phyloP scores from a whole-genome alignment of 2,329 filamentous ascomycete genomes.

The Eutypa lata region DNA sequence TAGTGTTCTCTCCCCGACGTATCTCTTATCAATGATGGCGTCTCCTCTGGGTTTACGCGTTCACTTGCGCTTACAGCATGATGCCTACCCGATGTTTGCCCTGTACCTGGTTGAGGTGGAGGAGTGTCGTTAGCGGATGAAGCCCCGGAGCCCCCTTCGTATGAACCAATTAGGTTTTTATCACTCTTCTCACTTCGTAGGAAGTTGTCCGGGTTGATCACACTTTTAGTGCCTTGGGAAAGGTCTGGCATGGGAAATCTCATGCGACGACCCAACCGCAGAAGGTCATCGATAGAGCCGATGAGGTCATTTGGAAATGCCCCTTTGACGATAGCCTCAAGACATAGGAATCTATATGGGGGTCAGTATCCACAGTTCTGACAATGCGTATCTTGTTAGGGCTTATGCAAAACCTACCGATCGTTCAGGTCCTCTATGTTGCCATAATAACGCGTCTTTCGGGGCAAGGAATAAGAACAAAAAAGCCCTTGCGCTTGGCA shows the following conservation, averaged over 20 bases:
- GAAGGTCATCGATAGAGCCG: conserved; percentile 26
- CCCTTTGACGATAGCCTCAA: conserved; percentile 33
- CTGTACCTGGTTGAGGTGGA: neutral
- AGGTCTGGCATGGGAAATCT: conserved; percentile 33
- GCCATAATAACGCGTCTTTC: conserved; percentile 36
- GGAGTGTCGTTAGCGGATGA: neutral
- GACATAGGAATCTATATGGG: conserved; percentile 27
- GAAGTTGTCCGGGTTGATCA: conserved; percentile 9
- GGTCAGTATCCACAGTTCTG: neutral
- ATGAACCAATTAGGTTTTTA: neutral
- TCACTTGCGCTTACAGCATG: neutral
- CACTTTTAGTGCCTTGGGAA: conserved; percentile 10
- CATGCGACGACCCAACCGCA: conserved; percentile 25
- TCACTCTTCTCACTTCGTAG: neutral
- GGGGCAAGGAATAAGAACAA: conserved; percentile 32
- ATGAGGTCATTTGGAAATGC: conserved; percentile 30
- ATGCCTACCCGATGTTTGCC: neutral
- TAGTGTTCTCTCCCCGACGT: conserved; percentile 33
- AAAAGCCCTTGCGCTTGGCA: conserved; percentile 30
- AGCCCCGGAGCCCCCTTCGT: conserved; percentile 7
- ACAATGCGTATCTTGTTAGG: neutral
- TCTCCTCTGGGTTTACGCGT: neutral
- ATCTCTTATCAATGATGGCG: conserved; percentile 27
- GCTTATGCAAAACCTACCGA: conserved; percentile 18
- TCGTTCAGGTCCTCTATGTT: conserved; percentile 35